Evolutionary conservation across 805 yeast species (phyloP).

Genomic region (Myxozyma monticola): DNA sequence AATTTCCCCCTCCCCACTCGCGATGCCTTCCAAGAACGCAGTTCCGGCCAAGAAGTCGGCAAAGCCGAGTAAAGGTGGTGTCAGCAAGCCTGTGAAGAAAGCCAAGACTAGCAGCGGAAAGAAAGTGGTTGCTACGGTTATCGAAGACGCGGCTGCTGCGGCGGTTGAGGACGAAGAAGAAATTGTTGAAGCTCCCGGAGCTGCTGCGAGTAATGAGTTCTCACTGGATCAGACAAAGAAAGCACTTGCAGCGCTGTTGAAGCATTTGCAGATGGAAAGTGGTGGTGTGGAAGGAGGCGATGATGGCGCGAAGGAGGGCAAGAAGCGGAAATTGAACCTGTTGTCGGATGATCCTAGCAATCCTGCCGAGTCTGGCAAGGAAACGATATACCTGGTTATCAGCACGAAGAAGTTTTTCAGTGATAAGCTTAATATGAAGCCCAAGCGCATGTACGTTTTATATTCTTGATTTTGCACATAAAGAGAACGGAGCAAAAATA

Average conservation of each 20-base stretch:
- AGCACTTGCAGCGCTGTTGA: constrained; percentile 58
- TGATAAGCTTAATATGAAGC: constrained; percentile 51
- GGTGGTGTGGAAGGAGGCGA: constrained; percentile 29
- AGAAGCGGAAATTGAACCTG: constrained; percentile 43
- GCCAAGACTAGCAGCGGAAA: neutral
- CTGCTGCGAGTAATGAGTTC: constrained; percentile 6
- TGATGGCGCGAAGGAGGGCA: constrained; percentile 35
- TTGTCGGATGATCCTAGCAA: constrained; percentile 63
- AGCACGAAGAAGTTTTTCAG: constrained; percentile 66
- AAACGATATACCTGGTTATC: constrained; percentile 55
- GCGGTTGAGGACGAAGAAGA: neutral
- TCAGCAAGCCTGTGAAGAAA: constrained; percentile 4
- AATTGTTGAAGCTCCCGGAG: neutral
- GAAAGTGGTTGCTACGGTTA: neutral
- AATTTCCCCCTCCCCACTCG: neutral
- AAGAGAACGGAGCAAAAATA: neutral
- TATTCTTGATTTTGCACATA: neutral
- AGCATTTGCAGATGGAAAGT: constrained; percentile 48
- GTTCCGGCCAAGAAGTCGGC: too few relatives aligned
- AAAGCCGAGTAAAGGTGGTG: neutral
- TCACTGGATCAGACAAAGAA: constrained; percentile 35
- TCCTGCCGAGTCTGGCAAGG: constrained; percentile 38
- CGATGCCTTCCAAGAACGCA: too few relatives aligned
- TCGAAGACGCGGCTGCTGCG: neutral
- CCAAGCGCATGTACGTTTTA: constrained; percentile 39